phyloP scores from a whole-genome alignment of 352 stramenopile species.

The Chrysophaeum taylorii region DNA sequence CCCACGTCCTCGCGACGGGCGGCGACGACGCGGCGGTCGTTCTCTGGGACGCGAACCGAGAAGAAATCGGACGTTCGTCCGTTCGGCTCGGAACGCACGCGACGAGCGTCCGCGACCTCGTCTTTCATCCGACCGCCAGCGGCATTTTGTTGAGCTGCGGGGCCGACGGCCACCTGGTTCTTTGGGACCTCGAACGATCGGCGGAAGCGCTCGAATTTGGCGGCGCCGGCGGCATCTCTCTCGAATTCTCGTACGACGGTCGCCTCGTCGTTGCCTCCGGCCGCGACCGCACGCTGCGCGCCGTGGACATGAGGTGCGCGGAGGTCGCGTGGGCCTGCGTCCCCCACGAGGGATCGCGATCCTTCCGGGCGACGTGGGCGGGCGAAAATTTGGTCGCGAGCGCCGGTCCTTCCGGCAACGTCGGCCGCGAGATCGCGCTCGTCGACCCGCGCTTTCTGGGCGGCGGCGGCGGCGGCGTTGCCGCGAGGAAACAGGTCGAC shows the following conservation, averaged over 20 bases:
- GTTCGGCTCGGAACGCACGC: neutral
- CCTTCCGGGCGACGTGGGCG: slow-evolving; percentile 13
- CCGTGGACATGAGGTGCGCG: slow-evolving; percentile 4
- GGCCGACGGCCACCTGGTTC: neutral
- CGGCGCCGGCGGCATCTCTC: slow-evolving; percentile 5
- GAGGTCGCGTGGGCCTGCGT: neutral
- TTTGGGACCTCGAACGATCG: slow-evolving; percentile 20
- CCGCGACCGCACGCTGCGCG: slow-evolving; percentile 1
- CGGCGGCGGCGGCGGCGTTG: too few species aligned
- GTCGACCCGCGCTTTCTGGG: slow-evolving; percentile 12
- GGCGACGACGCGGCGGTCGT: neutral
- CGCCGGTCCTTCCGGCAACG: slow-evolving; percentile 11
- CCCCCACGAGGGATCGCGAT: slow-evolving; percentile 15
- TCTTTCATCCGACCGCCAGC: neutral
- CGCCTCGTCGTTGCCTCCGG: slow-evolving; percentile 1
- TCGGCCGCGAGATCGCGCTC: slow-evolving; percentile 15
- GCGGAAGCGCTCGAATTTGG: neutral
- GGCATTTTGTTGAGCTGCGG: neutral
- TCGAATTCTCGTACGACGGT: slow-evolving; percentile 17
- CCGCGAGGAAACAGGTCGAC: neutral
- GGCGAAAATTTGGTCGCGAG: slow-evolving; percentile 8
- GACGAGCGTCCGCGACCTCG: neutral
- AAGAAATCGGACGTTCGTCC: too few species aligned
- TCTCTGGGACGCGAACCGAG: neutral
- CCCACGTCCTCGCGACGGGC: slow-evolving; percentile 11